These are phyloP conservation scores for Nothophaeocryptopus gaeumannii DNA, from an alignment of 2,329 filamentous ascomycete genomes.

Conservation along the genomic window DNA sequence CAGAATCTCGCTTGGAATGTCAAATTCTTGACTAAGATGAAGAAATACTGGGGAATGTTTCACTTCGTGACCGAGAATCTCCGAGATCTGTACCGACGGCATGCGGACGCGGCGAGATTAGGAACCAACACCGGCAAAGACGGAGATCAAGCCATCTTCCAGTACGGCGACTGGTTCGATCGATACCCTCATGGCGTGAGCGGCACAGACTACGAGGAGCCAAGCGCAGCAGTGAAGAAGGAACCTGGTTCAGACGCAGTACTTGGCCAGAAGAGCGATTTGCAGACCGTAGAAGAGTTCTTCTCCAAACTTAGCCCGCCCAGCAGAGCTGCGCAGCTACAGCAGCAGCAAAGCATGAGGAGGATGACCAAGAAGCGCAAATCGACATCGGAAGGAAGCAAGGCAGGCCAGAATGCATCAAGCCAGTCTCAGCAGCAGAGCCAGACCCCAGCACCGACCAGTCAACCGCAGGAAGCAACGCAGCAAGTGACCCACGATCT, in stretches of 20 bases:
- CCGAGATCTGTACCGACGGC: conserved; percentile 80
- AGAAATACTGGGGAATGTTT: conserved; percentile 98
- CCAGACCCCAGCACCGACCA: not conserved
- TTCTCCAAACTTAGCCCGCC: conserved; percentile 75
- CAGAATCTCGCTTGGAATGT: conserved; percentile 83
- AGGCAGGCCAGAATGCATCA: conserved; percentile 10
- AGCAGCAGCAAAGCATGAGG: conserved; percentile 33
- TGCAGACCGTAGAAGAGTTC: conserved; percentile 94
- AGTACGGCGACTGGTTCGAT: conserved; percentile 98
- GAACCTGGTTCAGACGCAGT: conserved; percentile 84
- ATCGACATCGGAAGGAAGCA: conserved; percentile 29
- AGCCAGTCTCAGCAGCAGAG: conserved; percentile 26
- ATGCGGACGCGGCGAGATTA: conserved; percentile 74
- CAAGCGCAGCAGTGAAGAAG: conserved; percentile 60
- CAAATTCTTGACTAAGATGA: conserved; percentile 89
- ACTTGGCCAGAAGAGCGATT: conserved; percentile 79
- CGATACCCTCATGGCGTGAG: conserved; percentile 90
- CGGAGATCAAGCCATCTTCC: conserved; percentile 67
- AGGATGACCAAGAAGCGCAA: conserved; percentile 32
- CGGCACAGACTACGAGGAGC: conserved; percentile 77
- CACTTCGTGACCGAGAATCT: conserved; percentile 93
- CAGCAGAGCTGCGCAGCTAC: conserved; percentile 34
- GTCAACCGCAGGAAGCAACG: conserved; percentile 1
- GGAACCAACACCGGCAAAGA: conserved; percentile 50
- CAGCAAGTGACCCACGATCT: conserved; percentile 26